A percentile compares a stretch with the other conserved stretches of the same genome.
Conservation (phyloP, 352 stramenopile species). For the Phytophthora tentaculata region DNA sequence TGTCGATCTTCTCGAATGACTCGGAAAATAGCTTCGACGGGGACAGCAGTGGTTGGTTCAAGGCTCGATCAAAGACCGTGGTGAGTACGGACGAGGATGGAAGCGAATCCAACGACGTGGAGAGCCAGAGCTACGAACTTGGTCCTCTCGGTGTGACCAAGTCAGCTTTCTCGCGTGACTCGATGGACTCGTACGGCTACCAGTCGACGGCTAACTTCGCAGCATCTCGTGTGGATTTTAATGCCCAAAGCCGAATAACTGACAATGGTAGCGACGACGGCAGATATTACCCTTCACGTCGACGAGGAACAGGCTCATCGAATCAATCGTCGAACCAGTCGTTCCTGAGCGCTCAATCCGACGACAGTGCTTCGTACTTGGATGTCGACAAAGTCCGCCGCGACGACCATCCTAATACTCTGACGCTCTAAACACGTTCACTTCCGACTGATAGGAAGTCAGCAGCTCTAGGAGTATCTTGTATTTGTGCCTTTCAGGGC, state of each 20-base stretch:
- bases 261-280: slow-evolving; percentile 41
- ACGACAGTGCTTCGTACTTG: slow-evolving; percentile 68
- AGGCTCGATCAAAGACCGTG: slow-evolving; percentile 52
- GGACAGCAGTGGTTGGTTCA: slow-evolving; percentile 54
- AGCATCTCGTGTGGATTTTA: slow-evolving; percentile 37
- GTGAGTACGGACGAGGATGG: slow-evolving; percentile 38
- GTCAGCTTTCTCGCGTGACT: slow-evolving; percentile 36
- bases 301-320: slow-evolving; percentile 46
- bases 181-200: slow-evolving; percentile 38
- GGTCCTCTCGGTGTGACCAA: slow-evolving; percentile 30
- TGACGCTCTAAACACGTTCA: slow-evolving; percentile 29
- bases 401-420: slow-evolving; percentile 25
- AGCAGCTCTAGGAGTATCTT: slow-evolving; percentile 28
- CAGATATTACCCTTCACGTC: slow-evolving; percentile 31
- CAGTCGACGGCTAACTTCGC: slow-evolving; percentile 30
- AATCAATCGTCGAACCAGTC: slow-evolving; percentile 65
- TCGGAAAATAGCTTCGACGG: slow-evolving; percentile 45
- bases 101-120: slow-evolving; percentile 21
- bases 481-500: no score
- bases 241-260: slow-evolving; percentile 33
- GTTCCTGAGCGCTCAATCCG: slow-evolving; percentile 61
- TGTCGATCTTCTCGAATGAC: slow-evolving; percentile 55
- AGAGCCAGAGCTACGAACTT: slow-evolving; percentile 35
- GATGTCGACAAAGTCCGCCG: slow-evolving; percentile 36
- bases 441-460: slow-evolving; percentile 30